These are phyloP conservation scores for Sequoia sempervirens DNA, from an alignment of 75 land plant species.

Conservation along the genomic window DNA sequence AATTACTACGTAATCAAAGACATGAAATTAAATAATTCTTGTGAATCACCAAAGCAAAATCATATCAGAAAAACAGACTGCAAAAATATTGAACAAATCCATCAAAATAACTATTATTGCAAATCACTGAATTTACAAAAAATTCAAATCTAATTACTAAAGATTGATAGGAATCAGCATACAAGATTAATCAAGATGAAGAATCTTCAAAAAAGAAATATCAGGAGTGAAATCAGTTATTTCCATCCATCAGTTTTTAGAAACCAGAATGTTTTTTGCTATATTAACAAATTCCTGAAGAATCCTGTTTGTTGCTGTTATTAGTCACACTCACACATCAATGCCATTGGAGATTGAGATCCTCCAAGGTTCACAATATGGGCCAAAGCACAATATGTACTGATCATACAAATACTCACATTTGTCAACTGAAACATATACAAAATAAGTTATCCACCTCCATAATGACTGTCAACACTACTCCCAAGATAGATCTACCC, in stretches of 20 bases:
- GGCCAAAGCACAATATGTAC: neutral
- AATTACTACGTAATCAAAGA: no score
- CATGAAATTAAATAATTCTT: no score
- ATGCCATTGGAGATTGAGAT: neutral
- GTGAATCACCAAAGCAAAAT: no score
- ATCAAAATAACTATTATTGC: neutral
- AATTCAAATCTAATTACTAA: no score
- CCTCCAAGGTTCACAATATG: neutral
- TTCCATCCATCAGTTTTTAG: neutral
- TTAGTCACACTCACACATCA: neutral
- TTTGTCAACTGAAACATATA: neutral
- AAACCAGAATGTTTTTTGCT: neutral
- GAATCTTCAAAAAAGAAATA: neutral
- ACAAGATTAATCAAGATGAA: neutral
- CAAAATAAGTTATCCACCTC: neutral
- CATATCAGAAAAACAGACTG: no score
- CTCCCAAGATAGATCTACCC: neutral
- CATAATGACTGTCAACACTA: neutral
- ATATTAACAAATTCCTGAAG: neutral
- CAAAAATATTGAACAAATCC: no score
- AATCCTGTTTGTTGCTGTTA: neutral
- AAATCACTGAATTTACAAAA: neutral
- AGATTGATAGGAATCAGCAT: neutral
- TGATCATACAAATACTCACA: neutral
- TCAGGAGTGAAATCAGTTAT: neutral